Percentiles rank a stretch among this genome's conserved stretches.
Conservation (phyloP, 2,329 filamentous ascomycete genomes). For the Phialemonium atrogriseum region DNA sequence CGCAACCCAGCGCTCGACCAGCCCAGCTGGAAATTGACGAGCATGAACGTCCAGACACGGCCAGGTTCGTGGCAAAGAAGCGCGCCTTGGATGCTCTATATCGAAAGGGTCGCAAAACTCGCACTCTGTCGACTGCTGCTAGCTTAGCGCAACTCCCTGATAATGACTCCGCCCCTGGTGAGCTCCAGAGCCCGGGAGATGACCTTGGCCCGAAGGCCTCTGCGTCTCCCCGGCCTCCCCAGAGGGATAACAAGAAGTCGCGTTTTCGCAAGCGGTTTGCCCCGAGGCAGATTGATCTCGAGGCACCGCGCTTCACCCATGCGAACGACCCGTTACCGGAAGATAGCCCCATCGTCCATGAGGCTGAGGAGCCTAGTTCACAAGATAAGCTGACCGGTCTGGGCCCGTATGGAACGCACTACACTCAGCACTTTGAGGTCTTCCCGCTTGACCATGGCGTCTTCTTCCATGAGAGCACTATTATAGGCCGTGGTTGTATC, state of each 20-base stretch:
- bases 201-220: no score
- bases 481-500: slow-evolving; percentile 48
- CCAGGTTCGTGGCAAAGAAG: slow-evolving; percentile 43
- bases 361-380: slow-evolving; percentile 11
- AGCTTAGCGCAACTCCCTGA: no score
- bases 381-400: slow-evolving; percentile 40
- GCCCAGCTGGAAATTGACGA: slow-evolving; percentile 48
- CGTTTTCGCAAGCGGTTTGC: slow-evolving; percentile 34
- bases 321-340: slow-evolving; percentile 43
- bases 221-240: neutral
- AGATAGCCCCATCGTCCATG: slow-evolving; percentile 12
- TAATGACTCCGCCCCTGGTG: no score
- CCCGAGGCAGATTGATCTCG: slow-evolving; percentile 37
- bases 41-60: slow-evolving; percentile 20
- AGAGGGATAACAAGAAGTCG: slow-evolving; percentile 13
- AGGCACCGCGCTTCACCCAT: slow-evolving; percentile 43
- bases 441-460: slow-evolving; percentile 48
- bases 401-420: slow-evolving; percentile 52
- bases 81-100: slow-evolving; percentile 47
- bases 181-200: slow-evolving; percentile 11
- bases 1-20: slow-evolving; percentile 24
- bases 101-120: slow-evolving; percentile 27
- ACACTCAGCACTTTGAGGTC: slow-evolving; percentile 54
- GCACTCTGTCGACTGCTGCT: no score
- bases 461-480: slow-evolving; percentile 52